phyloP scores from a whole-genome alignment of 108 stramenopile genomes.

The Mediolabrus comicus region DNA sequence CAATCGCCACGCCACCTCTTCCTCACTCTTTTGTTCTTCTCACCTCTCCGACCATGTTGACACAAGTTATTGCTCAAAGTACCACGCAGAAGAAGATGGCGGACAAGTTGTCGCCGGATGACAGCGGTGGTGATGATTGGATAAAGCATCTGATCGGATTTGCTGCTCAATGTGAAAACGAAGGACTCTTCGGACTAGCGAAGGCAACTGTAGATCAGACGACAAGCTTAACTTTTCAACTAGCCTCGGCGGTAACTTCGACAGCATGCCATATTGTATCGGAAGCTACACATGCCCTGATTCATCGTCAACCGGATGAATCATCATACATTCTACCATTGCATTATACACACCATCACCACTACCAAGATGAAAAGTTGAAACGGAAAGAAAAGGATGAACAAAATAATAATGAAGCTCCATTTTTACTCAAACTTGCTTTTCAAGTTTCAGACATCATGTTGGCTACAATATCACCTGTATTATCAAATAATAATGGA shows the following conservation, averaged over 20 bases:
- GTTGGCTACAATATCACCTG: not conserved
- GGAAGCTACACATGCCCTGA: not conserved
- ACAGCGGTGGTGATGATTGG: no score
- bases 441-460: not conserved
- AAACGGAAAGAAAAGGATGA: not conserved
- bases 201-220: constrained; percentile 8
- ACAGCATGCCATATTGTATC: constrained; percentile 17
- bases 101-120: not conserved
- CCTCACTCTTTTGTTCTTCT: no score
- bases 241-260: not conserved
- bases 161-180: constrained; percentile 14
- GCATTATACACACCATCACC: not conserved
- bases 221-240: not conserved
- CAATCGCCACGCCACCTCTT: no score
- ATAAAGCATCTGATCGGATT: not conserved
- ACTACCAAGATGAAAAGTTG: no score
- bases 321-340: not conserved
- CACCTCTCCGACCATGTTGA: no score
- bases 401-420: not conserved
- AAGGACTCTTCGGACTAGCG: constrained; percentile 22
- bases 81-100: not conserved
- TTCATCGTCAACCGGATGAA: not conserved
- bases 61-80: no score
- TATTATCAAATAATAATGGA: not conserved
- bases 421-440: not conserved